A percentile compares a stretch with the other conserved stretches of the same genome.
phyloP scores from a whole-genome alignment of 2,329 filamentous ascomycete species.

The Aspergillus persii region DNA sequence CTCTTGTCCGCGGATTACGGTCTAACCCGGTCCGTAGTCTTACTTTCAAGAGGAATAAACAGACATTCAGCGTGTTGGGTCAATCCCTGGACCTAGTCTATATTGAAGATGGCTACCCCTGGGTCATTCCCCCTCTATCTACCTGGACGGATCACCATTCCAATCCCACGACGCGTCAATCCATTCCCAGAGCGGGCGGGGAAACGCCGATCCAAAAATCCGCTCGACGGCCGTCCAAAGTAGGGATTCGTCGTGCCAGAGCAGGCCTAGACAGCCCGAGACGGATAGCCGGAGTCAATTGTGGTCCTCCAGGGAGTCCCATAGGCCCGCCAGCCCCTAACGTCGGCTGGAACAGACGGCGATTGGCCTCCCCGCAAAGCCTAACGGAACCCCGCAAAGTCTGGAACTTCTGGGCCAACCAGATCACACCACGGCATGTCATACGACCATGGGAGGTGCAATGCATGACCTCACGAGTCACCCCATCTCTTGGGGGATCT shows the following conservation, averaged over 20 bases:
- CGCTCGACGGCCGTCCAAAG: no score
- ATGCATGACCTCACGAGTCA: background rate
- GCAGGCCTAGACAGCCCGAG: background rate
- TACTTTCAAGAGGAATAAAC: no score
- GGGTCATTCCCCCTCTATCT: background rate
- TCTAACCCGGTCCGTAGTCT: no score
- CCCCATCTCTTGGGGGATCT: background rate
- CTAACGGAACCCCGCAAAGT: background rate
- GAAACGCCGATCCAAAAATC: background rate
- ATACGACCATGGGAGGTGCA: background rate
- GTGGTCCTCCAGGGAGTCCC: background rate
- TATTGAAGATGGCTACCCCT: no score
- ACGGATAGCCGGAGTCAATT: background rate
- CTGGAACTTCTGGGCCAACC: background rate
- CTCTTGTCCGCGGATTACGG: no score
- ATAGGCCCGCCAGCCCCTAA: background rate
- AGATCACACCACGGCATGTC: background rate
- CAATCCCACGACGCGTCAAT: background rate
- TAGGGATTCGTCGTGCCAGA: background rate
- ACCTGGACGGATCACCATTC: no score
- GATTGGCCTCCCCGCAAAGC: background rate
- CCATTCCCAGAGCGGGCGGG: background rate
- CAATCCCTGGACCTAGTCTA: no score
- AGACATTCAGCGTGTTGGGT: no score
- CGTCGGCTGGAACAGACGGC: no score